Conservation (phyloP, 345 rosid genomes). For the Camelina sativa region DNA sequence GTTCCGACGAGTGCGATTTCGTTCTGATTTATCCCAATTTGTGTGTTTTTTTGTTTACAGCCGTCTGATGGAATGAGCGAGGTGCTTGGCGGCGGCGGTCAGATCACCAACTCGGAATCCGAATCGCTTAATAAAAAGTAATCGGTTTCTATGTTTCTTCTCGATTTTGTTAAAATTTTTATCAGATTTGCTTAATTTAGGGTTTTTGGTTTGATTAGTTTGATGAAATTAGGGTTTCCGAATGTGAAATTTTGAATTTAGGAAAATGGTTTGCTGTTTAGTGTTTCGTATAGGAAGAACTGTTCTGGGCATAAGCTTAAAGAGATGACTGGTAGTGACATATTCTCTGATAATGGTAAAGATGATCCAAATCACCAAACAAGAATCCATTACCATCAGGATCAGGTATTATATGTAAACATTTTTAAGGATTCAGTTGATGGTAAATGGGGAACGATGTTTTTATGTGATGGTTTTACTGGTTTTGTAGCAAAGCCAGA, state of each 20-base stretch:
- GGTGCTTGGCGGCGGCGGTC: conserved; percentile 67
- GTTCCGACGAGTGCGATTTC: background rate
- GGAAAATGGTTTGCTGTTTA: background rate
- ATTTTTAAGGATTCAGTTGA: background rate
- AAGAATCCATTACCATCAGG: conserved; percentile 68
- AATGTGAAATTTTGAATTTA: background rate
- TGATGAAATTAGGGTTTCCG: conserved; percentile 10
- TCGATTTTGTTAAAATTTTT: background rate
- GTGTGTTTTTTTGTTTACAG: conserved; percentile 42
- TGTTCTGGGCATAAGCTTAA: conserved; percentile 75
- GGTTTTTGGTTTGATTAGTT: conserved; percentile 19
- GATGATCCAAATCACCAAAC: conserved; percentile 48
- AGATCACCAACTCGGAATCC: conserved; percentile 66
- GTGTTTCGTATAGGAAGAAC: conserved; percentile 56
- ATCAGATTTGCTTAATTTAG: background rate
- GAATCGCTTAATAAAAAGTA: conserved; percentile 66
- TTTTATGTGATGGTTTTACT: background rate
- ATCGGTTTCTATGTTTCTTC: background rate
- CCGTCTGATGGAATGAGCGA: conserved; percentile 70
- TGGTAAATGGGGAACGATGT: background rate
- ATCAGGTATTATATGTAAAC: conserved; percentile 13
- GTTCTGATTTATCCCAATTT: background rate
- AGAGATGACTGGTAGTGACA: conserved; percentile 78
- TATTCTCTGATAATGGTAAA: conserved; percentile 56
- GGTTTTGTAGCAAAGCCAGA: conserved; percentile 70